Percentiles rank a stretch among this genome's conserved stretches.
Conservation (phyloP, 176 grass and related monocot genomes). For the Musa acuminata region DNA sequence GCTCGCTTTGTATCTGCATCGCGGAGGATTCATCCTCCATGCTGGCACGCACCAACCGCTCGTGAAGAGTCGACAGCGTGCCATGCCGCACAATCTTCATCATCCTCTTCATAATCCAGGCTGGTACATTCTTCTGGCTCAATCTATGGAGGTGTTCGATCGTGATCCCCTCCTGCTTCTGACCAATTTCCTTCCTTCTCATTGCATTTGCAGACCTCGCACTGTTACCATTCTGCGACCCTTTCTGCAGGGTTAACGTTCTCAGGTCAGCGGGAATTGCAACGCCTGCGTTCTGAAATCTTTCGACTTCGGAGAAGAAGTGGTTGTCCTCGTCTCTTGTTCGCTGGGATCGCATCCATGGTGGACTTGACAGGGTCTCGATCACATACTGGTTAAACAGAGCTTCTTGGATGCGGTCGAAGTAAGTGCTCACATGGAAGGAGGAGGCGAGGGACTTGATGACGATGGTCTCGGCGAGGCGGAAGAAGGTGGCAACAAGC, state of each 20-base stretch:
- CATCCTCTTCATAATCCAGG: slow-evolving; percentile 95
- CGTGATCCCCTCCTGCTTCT: slow-evolving; percentile 52
- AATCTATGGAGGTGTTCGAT: slow-evolving; percentile 81
- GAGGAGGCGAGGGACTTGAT: slow-evolving; percentile 85
- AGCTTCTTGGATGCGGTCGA: slow-evolving; percentile 88
- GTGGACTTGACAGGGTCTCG: slow-evolving; percentile 80
- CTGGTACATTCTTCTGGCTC: slow-evolving; percentile 86
- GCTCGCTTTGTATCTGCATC: slow-evolving; percentile 71
- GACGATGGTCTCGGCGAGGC: slow-evolving; percentile 75
- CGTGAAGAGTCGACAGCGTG: slow-evolving; percentile 62
- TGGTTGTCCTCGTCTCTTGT: slow-evolving; percentile 39
- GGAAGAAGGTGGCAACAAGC: slow-evolving; percentile 56
- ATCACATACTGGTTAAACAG: slow-evolving; percentile 96
- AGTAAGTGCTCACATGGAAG: slow-evolving; percentile 98
- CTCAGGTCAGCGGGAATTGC: slow-evolving; percentile 24
- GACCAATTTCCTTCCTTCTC: slow-evolving; percentile 47
- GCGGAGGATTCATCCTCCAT: slow-evolving; percentile 49
- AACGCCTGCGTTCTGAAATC: slow-evolving; percentile 53
- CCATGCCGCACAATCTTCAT: slow-evolving; percentile 83
- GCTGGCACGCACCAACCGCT: slow-evolving; percentile 36
- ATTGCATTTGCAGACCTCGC: slow-evolving; percentile 27
- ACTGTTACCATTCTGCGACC: slow-evolving; percentile 21
- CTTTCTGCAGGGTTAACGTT: background rate
- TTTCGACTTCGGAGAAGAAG: slow-evolving; percentile 74
- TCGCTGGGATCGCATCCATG: slow-evolving; percentile 42